Percentiles rank a stretch among this genome's conserved stretches.
Evolutionary conservation across 257 asterid genomes (phyloP).

Genomic region (Penstemon barbatus): DNA sequence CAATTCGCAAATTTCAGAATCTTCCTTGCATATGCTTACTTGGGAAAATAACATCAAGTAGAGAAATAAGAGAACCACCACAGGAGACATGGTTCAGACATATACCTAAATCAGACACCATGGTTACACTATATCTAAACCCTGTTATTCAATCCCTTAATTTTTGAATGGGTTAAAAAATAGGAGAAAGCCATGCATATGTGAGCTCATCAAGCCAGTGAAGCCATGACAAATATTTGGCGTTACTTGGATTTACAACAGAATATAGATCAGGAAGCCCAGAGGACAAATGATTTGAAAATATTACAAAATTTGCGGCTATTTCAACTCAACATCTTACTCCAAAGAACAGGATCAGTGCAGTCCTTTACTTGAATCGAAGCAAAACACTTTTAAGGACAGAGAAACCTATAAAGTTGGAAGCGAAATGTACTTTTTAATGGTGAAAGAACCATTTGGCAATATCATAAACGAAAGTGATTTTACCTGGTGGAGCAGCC

Average conservation of each 20-base stretch:
- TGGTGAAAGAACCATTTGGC: slow-evolving; percentile 7
- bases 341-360: neutral
- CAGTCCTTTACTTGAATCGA: neutral
- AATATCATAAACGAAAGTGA: slow-evolving; percentile 3
- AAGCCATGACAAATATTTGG: neutral
- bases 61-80: neutral
- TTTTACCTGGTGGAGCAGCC: slow-evolving; percentile 84
- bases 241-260: neutral
- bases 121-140: slow-evolving; percentile 8
- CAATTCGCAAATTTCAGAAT: neutral
- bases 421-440: slow-evolving; percentile 7
- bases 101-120: slow-evolving; percentile 5
- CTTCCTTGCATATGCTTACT: neutral
- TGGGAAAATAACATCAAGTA: neutral
- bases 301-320: slow-evolving; percentile 2
- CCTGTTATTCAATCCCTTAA: neutral
- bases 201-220: slow-evolving; percentile 14
- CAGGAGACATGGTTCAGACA: neutral
- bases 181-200: neutral
- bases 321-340: neutral
- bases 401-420: neutral
- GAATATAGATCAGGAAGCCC: neutral
- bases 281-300: slow-evolving; percentile 1
- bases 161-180: neutral
- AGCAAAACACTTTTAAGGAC: neutral